phyloP scores from a whole-genome alignment of 306 rosid species.

The Cyclanthera cordifolia region DNA sequence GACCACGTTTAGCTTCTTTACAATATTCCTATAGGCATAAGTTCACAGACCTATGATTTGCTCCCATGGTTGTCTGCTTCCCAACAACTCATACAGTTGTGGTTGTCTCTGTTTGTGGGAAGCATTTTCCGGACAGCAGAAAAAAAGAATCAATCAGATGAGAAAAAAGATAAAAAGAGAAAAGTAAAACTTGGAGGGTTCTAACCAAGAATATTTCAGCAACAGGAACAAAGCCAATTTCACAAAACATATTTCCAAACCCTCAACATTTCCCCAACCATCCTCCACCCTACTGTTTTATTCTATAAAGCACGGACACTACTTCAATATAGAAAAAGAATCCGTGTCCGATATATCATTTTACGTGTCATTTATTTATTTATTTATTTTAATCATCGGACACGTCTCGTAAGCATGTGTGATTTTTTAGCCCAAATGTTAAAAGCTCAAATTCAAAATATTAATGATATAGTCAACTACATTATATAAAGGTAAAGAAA shows the following conservation, averaged over 20 bases:
- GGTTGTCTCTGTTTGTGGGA: slow-evolving; percentile 13
- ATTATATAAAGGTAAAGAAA: no score
- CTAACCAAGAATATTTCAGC: slow-evolving; percentile 1
- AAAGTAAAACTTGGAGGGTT: background rate
- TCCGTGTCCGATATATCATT: no score
- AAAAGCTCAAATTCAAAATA: no score
- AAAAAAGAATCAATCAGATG: slow-evolving; percentile 9
- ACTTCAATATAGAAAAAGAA: no score
- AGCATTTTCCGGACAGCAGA: slow-evolving; percentile 5
- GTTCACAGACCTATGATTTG: slow-evolving; percentile 3
- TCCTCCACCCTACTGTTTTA: slow-evolving; percentile 1
- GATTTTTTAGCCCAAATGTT: no score
- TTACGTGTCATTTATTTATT: no score
- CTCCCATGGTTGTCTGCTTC: slow-evolving; percentile 5
- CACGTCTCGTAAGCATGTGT: no score
- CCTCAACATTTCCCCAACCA: background rate
- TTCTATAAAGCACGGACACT: no score
- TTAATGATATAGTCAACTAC: no score
- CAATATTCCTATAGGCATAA: background rate
- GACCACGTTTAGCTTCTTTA: background rate
- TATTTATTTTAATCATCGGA: no score
- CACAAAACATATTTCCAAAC: slow-evolving; percentile 3
- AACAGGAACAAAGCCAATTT: slow-evolving; percentile 5
- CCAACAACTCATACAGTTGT: slow-evolving; percentile 12
- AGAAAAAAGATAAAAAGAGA: background rate